Evolutionary conservation across 2,329 filamentous ascomycete species (phyloP), one percentile per base, ranked within the genome.

Genomic region (Hypoxylon sp.): DNA sequence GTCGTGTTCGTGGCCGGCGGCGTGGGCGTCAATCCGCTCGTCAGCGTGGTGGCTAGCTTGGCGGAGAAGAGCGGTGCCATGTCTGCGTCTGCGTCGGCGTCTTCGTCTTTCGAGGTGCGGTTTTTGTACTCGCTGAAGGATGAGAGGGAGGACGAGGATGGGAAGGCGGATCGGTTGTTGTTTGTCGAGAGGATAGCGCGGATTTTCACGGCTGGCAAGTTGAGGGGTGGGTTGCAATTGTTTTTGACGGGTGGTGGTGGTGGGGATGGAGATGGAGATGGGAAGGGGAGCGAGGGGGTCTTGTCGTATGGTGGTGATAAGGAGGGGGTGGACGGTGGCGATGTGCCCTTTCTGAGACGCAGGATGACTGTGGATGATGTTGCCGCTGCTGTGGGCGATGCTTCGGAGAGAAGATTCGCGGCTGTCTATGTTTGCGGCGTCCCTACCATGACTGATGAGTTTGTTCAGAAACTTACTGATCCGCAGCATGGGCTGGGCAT

Each of bases 1-100:
- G 77, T 88, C 4, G 81, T 96, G 3, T 86, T 96, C 55, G 77
- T 95, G 9, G 90, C 90, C 0, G 90, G 90, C 1, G 91, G 90
- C 1, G 86, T 95, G 15, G 90, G 91, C 0, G 86, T 95, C 48
- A 95, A 95, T 63, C 90, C 90, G 0, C 73, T 93, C 4, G 81
- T 91, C 47, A 90, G 88, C 45, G 93, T 93, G 68, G 73, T 91
- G 37, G 78, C 81, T 11, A 78, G 81, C 53, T 73, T 91, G 5
- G 76, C 76, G 16, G 71, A 79, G 59, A 72, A 72, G 32, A 31
- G 26, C 7, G 27, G 46, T n/a, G 29, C 27, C 7, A 44, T n/a
- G 11, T 8, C 67, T 2, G 36, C 51, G 4, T 9, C 21, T 25
- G 9, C 6, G 21, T n/a, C n/a, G n/a, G n/a, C n/a, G n/a, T n/a